Conservation (phyloP, 2,329 filamentous ascomycete genomes). For the Monosporascus sp. region DNA sequence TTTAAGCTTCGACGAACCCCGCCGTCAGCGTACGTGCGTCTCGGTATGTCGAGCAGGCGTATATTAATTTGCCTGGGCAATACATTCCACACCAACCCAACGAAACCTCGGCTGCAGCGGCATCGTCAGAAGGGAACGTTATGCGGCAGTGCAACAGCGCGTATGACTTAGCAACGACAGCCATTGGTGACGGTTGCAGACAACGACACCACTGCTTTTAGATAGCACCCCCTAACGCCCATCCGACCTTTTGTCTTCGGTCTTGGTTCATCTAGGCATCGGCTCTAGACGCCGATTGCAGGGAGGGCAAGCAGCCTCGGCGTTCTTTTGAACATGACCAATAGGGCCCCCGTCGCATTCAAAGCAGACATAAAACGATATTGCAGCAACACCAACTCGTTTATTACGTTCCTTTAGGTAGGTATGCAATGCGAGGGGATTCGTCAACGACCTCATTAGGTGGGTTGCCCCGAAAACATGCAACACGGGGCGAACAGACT, state of each 20-base stretch:
- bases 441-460: no score
- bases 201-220: not conserved
- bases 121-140: not conserved
- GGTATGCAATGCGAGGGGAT: no score
- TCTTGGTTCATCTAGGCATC: not conserved
- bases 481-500: not conserved
- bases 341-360: no score
- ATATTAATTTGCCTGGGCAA: not conserved
- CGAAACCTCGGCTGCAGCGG: not conserved
- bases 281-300: not conserved
- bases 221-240: not conserved
- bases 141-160: not conserved
- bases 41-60: not conserved
- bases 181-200: not conserved
- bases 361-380: no score
- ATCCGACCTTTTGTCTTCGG: not conserved
- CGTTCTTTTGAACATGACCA: not conserved
- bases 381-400: no score
- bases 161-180: not conserved
- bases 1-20: not conserved
- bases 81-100: not conserved
- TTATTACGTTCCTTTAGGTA: no score
- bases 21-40: not conserved
- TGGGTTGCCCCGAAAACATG: not conserved
- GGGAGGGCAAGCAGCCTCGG: not conserved